A percentile compares a stretch with the other conserved stretches of the same genome.
These are phyloP conservation scores for Aquilaria yunnanensis DNA, from an alignment of 345 rosid species.

Conservation along the genomic window DNA sequence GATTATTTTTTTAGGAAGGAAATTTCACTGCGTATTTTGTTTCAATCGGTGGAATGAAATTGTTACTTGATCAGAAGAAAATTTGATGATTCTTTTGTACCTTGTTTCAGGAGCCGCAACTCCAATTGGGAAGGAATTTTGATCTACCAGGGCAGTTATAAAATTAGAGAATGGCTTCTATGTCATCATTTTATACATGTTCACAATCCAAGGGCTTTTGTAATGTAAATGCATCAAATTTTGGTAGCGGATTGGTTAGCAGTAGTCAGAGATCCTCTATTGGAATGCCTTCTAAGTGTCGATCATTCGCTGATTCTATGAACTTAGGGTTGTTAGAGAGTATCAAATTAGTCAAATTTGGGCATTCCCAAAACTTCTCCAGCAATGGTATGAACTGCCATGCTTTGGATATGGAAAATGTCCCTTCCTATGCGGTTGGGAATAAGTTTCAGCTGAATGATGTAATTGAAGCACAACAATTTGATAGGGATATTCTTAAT, in stretches of 20 bases:
- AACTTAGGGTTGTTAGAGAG: slow-evolving; percentile 17
- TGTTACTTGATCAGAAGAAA: not conserved
- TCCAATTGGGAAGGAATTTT: not conserved
- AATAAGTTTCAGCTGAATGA: slow-evolving; percentile 72
- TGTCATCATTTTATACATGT: slow-evolving; percentile 22
- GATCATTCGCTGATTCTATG: slow-evolving; percentile 14
- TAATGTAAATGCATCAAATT: slow-evolving; percentile 14
- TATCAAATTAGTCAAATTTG: slow-evolving; percentile 20
- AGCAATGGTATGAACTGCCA: slow-evolving; percentile 27
- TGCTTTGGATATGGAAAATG: slow-evolving; percentile 30
- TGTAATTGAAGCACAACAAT: slow-evolving; percentile 92
- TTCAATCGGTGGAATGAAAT: not conserved
- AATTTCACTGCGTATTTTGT: not conserved
- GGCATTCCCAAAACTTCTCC: slow-evolving; percentile 7
- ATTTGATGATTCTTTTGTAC: not conserved
- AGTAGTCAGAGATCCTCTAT: slow-evolving; percentile 13
- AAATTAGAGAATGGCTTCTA: slow-evolving; percentile 25
- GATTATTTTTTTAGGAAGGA: too few species aligned
- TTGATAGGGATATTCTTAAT: slow-evolving; percentile 66
- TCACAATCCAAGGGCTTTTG: slow-evolving; percentile 12
- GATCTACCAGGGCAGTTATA: not conserved
- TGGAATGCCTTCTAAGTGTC: slow-evolving; percentile 12
- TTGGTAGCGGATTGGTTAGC: slow-evolving; percentile 15
- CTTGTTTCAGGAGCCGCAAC: slow-evolving; percentile 4
- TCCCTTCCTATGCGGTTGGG: slow-evolving; percentile 21